Base-by-base conservation (phyloP, 306 rosid species). In the Vigna reflexopilosa region DNA sequence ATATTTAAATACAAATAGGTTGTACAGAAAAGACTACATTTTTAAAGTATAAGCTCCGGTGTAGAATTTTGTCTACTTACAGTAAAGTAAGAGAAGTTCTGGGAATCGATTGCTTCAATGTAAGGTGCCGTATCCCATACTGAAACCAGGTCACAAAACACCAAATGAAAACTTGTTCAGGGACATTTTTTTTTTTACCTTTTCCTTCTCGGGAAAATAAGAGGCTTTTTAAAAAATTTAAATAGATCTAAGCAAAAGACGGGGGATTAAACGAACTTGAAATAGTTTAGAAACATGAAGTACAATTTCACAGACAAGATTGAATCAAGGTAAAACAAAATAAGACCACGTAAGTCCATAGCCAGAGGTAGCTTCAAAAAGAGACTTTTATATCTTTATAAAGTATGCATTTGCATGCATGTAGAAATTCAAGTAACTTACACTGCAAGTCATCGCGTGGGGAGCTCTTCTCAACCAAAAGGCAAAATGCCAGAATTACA, bases 71-170 rank as follows among this genome's bases (percentile, higher is more conserved):
- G 34, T 42, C 45, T 17, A 83, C 97, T 84, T 80, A 94, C 98
- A 79, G 80, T 81, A 82, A 90, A 92, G 75, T 82, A 79, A 72
- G 86, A 85, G 36, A 81, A 82, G 32, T 75, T 82, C 89, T 92
- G 98, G 77, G 92, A 85, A 83, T 94, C 95, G 48, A 92, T 88
- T 70, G 98, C 97, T 83, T 92, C 97, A 16, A 94, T 92, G 75
- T 90, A 94, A 64, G 98, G 98, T 80, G 98, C 98, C 97, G 91
- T 94, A 77, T 94, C 97, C 98, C 98, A 94, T 82, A 92, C 98
- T 94, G 91, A 83, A 90, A 81, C 54, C 74, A 67, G 36, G 47
- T 72, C 62, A 86, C 70, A 63, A 45, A 22, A 55, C 32, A 15
- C 63, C 32, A 66, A 73, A 69, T 52, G 54, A 65, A 44, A 34